Conservation (phyloP, 2,329 filamentous ascomycete species). For the Cytospora piceae region DNA sequence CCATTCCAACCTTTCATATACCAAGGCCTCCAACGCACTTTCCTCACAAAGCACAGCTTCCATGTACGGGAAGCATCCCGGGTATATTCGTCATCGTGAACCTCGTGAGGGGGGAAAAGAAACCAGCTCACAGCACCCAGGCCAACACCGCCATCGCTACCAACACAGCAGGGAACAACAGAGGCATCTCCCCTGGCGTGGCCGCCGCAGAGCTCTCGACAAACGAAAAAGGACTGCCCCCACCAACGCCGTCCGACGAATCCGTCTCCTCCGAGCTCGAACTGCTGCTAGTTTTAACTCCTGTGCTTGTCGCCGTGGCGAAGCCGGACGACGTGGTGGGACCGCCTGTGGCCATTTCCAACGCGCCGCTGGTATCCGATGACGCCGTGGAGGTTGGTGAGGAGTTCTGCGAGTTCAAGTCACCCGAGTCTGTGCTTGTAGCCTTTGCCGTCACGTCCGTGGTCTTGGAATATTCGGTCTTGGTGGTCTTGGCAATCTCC, state of each 20-base stretch:
- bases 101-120: background rate
- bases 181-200: background rate
- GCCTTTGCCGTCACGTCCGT: background rate
- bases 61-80: background rate
- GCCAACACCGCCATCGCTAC: background rate
- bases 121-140: background rate
- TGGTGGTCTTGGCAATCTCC: background rate
- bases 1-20: background rate
- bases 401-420: background rate
- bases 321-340: slow-evolving; percentile 11
- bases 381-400: background rate
- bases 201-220: slow-evolving; percentile 1
- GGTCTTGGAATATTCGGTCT: background rate
- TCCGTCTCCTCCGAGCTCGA: background rate
- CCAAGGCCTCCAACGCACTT: background rate
- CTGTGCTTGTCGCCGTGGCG: slow-evolving; percentile 16
- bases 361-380: slow-evolving; percentile 14
- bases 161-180: background rate
- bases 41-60: background rate
- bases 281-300: slow-evolving; percentile 4
- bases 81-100: background rate
- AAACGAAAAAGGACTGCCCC: slow-evolving; percentile 25
- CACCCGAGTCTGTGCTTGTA: background rate
- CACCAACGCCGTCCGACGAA: slow-evolving; percentile 7
- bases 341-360: slow-evolving; percentile 24